Conservation (phyloP, 2,329 filamentous ascomycete genomes). For the Stagonosporopsis tanaceti region DNA sequence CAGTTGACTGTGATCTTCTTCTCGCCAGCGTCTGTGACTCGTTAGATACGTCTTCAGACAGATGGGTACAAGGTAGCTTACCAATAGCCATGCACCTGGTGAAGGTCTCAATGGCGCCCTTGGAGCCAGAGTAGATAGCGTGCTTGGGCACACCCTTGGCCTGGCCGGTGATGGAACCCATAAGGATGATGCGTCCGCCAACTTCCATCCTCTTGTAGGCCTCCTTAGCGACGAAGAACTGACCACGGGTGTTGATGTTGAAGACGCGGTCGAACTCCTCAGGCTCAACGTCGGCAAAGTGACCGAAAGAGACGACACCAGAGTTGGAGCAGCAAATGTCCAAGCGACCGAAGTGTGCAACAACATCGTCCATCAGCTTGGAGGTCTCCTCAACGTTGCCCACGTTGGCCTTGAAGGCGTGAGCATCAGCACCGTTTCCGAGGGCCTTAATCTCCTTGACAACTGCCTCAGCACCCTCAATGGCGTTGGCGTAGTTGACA, state of each 20-base stretch:
- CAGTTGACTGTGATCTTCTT: slow-evolving; percentile 68
- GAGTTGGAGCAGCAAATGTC: slow-evolving; percentile 76
- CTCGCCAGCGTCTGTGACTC: slow-evolving; percentile 56
- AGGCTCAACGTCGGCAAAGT: slow-evolving; percentile 62
- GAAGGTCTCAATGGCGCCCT: slow-evolving; percentile 64
- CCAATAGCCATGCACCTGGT: slow-evolving; percentile 62
- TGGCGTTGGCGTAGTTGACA: slow-evolving; percentile 73
- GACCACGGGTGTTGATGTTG: slow-evolving; percentile 68
- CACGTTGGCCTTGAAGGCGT: slow-evolving; percentile 73
- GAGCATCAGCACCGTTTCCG: slow-evolving; percentile 67
- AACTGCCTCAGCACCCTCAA: slow-evolving; percentile 69
- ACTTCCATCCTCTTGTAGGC: slow-evolving; percentile 62
- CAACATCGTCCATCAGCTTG: slow-evolving; percentile 68
- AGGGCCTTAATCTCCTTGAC: slow-evolving; percentile 71
- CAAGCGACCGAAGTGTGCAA: slow-evolving; percentile 70
- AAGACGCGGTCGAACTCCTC: slow-evolving; percentile 67
- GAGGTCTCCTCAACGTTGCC: slow-evolving; percentile 69
- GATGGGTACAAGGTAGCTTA: slow-evolving; percentile 25
- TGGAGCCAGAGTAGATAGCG: slow-evolving; percentile 62
- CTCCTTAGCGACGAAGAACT: slow-evolving; percentile 69
- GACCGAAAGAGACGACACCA: slow-evolving; percentile 63
- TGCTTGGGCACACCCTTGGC: slow-evolving; percentile 64
- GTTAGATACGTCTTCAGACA: slow-evolving; percentile 23
- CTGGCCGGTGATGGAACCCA: slow-evolving; percentile 65
- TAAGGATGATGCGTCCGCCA: slow-evolving; percentile 62